Evolutionary conservation across 2,329 filamentous ascomycete species (phyloP).

Genomic region (Trichoderma breve): DNA sequence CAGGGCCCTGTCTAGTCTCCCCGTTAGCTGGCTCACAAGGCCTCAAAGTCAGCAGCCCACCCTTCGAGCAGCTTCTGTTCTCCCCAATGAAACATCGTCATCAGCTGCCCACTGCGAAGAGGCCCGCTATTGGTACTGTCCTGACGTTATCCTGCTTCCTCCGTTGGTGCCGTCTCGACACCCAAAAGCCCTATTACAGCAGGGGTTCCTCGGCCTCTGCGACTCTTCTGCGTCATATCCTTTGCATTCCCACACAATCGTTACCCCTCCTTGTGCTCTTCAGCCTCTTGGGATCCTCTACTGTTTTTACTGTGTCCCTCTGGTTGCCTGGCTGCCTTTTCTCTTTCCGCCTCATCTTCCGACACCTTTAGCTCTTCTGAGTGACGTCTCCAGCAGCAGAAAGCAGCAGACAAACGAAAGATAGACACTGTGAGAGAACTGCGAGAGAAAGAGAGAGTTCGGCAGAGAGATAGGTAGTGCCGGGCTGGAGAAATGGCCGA

Average conservation of each 20-base stretch:
- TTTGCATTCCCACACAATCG: constrained; percentile 7
- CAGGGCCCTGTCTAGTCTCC: constrained; percentile 14
- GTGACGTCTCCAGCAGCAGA: neutral
- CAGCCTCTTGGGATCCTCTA: constrained; percentile 9
- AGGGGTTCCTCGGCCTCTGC: neutral
- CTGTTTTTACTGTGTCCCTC: constrained; percentile 20
- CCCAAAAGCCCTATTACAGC: neutral
- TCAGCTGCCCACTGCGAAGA: constrained; percentile 18
- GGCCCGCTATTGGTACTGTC: constrained; percentile 20
- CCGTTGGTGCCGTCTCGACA: constrained; percentile 4
- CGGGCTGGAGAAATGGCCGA: constrained; percentile 34
- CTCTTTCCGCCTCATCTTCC: neutral
- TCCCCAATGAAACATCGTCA: constrained; percentile 15
- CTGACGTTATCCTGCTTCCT: constrained; percentile 19
- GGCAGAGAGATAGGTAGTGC: neutral
- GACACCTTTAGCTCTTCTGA: neutral
- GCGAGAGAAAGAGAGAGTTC: neutral
- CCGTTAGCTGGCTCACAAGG: constrained; percentile 11
- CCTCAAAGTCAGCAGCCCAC: constrained; percentile 13
- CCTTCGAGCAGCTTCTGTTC: neutral
- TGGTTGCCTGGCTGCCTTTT: constrained; percentile 1
- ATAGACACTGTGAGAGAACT: constrained; percentile 1
- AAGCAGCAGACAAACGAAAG: neutral
- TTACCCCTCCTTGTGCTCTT: constrained; percentile 8
- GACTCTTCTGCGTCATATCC: constrained; percentile 18